Base-by-base conservation (phyloP, 257 asterid genomes). In the Sherardia arvensis region DNA sequence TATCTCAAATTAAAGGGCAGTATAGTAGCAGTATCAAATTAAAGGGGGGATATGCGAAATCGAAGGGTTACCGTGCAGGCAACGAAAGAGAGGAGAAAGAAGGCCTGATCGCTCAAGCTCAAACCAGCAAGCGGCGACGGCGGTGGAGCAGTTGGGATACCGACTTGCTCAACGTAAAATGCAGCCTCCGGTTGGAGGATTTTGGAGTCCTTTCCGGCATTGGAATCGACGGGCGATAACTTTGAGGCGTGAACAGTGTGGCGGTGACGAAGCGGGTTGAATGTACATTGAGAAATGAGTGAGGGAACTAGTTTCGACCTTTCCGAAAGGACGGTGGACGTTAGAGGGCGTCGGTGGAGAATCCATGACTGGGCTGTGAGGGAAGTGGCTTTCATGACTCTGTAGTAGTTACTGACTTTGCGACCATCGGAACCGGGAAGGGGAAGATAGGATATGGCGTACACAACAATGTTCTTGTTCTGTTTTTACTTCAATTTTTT, bases 21-120 rank as follows among this genome's bases (percentile, higher is more conserved):
- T 17, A 4, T 20, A 43, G 47, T 38, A 38, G n/a, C 47, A 17
- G 23, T 17, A 29, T 58, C 17, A 30, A 58, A 25, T 8, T 22
- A 33, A 4, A 20, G 34, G 33, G 53, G 9, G 38, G 32, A 12
- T 3, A 59, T 7, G 20, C 7, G 26, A n/a, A 18, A 47, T 53
- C 8, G 22, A 18, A 40, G 25, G 43, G 61, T n/a, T 22, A 89
- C 96, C 88, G 92, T 85, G 88, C 84, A 81, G 74, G 90, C 81
- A 59, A 87, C 78, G 79, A 87, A 85, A 65, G 87, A 74, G 27
- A 87, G 65, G 53, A 90, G 92, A 72, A 77, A 78, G 78, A 80
- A 85, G 69, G 91, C 87, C 75, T 73, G 87, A 69, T 87, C 86
- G 55, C 74, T 71, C 70, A 80, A 71, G 82, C 86, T 81, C 79